Conservation (phyloP, 78 protist species). For the Dictyostelium citrinum region DNA sequence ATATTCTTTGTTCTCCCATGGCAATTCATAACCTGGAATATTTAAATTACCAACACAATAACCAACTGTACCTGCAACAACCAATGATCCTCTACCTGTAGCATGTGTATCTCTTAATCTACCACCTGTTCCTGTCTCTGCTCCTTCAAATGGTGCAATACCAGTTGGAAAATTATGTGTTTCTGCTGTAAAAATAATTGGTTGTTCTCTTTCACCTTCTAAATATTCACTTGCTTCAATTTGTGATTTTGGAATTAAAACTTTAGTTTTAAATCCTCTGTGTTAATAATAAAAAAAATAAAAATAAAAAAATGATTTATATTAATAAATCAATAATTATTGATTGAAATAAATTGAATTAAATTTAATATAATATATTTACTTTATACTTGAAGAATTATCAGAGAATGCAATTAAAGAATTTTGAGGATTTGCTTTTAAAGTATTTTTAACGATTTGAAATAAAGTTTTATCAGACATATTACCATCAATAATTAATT, state of each 20-base stretch:
- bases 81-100: constrained; percentile 89
- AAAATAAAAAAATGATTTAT: neutral
- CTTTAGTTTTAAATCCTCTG: constrained; percentile 59
- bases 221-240: neutral
- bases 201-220: constrained; percentile 58
- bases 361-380: too few relatives aligned
- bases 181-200: constrained; percentile 93
- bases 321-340: neutral
- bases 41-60: constrained; percentile 86
- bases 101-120: constrained; percentile 93
- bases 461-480: constrained; percentile 73
- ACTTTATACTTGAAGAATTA: constrained; percentile 90
- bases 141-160: constrained; percentile 95
- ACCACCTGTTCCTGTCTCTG: constrained; percentile 96
- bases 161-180: constrained; percentile 97
- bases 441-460: constrained; percentile 83
- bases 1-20: constrained; percentile 86
- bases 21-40: constrained; percentile 87
- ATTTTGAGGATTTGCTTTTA: constrained; percentile 58
- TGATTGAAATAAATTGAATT: too few relatives aligned
- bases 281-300: neutral
- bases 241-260: constrained; percentile 48
- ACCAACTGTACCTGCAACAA: constrained; percentile 91
- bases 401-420: constrained; percentile 91
- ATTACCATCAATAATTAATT: constrained; percentile 83